Percentiles rank a stretch among this genome's conserved stretches.
Evolutionary conservation across 805 yeast genomes (phyloP).

Genomic region (Alloascoidea hylecoeti): DNA sequence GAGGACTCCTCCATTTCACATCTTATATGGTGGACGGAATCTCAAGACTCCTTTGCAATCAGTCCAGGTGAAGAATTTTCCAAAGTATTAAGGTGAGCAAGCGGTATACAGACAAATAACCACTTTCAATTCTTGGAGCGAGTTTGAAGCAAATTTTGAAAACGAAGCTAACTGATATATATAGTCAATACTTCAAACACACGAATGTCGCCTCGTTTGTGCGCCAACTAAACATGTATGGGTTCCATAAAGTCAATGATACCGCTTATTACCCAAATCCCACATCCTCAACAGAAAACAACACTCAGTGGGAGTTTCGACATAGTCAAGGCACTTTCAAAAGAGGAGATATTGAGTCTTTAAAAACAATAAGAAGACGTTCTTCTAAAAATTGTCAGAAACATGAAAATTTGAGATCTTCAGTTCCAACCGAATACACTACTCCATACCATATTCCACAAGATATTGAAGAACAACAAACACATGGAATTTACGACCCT

Average conservation of each 20-base stretch:
- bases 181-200: slow-evolving; percentile 67
- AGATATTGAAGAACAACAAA: too few species aligned
- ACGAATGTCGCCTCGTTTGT: slow-evolving; percentile 90
- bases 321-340: slow-evolving; percentile 70
- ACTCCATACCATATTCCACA: background rate
- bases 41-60: slow-evolving; percentile 60
- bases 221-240: slow-evolving; percentile 91
- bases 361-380: slow-evolving; percentile 68
- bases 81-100: slow-evolving; percentile 42
- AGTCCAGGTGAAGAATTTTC: slow-evolving; percentile 81
- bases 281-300: background rate
- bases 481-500: too few species aligned
- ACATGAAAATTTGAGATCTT: background rate
- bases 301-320: slow-evolving; percentile 67
- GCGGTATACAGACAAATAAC: too few species aligned
- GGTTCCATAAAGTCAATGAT: slow-evolving; percentile 59
- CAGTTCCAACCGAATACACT: background rate
- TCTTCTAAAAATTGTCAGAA: slow-evolving; percentile 29
- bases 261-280: background rate
- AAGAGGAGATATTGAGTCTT: slow-evolving; percentile 65
- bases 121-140: too few species aligned
- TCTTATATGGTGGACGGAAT: slow-evolving; percentile 74
- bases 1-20: slow-evolving; percentile 63
- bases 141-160: too few species aligned
- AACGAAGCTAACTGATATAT: background rate